Base-by-base conservation (phyloP, 2,329 filamentous ascomycete species). In the Aspergillus fijiensis region DNA sequence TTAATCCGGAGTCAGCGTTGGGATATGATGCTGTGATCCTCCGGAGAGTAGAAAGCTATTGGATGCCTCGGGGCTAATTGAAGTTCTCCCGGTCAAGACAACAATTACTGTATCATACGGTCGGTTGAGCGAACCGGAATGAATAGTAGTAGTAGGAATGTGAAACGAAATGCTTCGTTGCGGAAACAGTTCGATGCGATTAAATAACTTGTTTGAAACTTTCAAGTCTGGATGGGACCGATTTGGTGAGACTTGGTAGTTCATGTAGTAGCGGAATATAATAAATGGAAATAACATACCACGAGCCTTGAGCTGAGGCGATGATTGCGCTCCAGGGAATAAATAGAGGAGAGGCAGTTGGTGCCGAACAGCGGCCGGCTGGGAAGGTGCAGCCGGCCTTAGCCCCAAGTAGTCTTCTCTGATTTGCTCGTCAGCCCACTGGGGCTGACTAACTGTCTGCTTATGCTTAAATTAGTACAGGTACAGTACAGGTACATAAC, bases 371-470 rank as follows among this genome's bases (percentile, higher is more conserved):
- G 10, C 14, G n/a, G 31, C 50, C 25, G 4, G 31, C 31, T 16
- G 27, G 50, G 50, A 31, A 52, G 50, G 50, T 52, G 39, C n/a
- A 52, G n/a, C 50, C 50, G 50, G 50, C 29, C 31, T 33, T 27
- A 21, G 50, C 50, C 33, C 16, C 19, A 14, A 31, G 31, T 11
- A 9, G 16, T 5, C 27, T 11, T 2, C 23, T 31, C 9, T 52
- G 50, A 52, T 52, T 35, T 16, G 50, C 50, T 35, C 2, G 39
- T 19, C 39, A 45, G 39, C 39, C 3, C 19, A 19, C 14, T 7
- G 16, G 5, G 39, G 39, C 39, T 45, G 39, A 45, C 14, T 45
- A 45, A 45, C 33, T 1, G 1, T 35, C 11, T 35, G 33, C 33
- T 35, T 45, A 45, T 45, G 39, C 39, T 45, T 45, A 19, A 19